Percentiles rank a stretch among this genome's conserved stretches.
Evolutionary conservation across 164 flowering plant genomes (phyloP).

Genomic region (Berberis thunbergii): DNA sequence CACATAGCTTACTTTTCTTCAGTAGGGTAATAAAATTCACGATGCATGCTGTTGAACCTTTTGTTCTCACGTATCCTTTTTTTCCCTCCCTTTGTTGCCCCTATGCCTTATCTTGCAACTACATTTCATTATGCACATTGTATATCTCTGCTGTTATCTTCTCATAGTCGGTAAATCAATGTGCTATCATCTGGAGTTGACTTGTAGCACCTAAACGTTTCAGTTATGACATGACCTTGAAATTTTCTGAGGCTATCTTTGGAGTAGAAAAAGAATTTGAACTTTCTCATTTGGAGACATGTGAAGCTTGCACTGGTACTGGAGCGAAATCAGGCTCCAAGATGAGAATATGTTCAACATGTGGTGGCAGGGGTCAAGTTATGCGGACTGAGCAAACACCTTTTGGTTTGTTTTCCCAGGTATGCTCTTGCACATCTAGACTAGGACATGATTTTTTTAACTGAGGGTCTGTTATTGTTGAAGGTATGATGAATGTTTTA

Average conservation of each 20-base stretch:
- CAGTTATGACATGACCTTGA: slow-evolving; percentile 84
- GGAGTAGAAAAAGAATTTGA: slow-evolving; percentile 90
- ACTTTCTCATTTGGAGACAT: slow-evolving; percentile 87
- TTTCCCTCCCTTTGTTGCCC: not conserved
- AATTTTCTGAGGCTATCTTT: slow-evolving; percentile 85
- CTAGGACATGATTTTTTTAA: not conserved
- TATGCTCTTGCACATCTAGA: slow-evolving; percentile 7
- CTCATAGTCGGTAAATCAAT: too few relatives aligned
- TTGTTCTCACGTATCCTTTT: not conserved
- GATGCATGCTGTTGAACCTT: too few relatives aligned
- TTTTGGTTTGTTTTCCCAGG: slow-evolving; percentile 96
- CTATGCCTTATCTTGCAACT: not conserved
- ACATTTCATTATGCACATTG: too few relatives aligned
- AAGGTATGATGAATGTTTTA: too few relatives aligned
- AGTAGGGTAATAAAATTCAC: too few relatives aligned
- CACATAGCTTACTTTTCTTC: too few relatives aligned
- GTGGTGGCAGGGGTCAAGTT: slow-evolving; percentile 99
- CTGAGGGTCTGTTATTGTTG: not conserved
- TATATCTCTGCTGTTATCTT: too few relatives aligned
- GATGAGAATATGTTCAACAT: slow-evolving; percentile 89
- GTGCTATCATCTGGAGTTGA: slow-evolving; percentile 11
- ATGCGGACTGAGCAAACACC: slow-evolving; percentile 99
- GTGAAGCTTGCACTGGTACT: slow-evolving; percentile 79
- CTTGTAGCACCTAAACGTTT: slow-evolving; percentile 27
- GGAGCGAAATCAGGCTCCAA: slow-evolving; percentile 89